Evolutionary conservation across 192 early-diverging fungal genomes (phyloP), one percentile per base, ranked within the genome.

Genomic region (Glomus cerebriforme): DNA sequence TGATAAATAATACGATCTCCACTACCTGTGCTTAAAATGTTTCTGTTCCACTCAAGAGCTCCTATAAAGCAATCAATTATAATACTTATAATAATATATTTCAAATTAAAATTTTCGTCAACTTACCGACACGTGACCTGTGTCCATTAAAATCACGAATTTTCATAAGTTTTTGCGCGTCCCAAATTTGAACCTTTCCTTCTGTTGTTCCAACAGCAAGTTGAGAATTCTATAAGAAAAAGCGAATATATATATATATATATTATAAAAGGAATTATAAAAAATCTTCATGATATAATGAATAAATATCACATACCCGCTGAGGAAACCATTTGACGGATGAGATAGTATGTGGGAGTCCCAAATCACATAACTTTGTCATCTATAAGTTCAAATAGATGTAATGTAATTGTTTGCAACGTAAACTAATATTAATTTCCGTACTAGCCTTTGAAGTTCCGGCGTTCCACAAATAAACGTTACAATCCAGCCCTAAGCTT

Each of bases 381-480:
- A 81, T 92, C 84, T 81, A 84, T 80, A 22, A 45, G 10, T 39
- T 13, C 35, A 15, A 39, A 34, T 35, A 66, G 12, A 35, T 34
- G 32, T n/a, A n/a, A n/a, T n/a, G n/a, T n/a, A n/a, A n/a, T n/a
- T n/a, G n/a, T n/a, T n/a, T n/a, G n/a, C n/a, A n/a, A 35, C 6
- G 35, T 35, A 15, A 15, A 67, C 15, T 22, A 37, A 43, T n/a
- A 68, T 24, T 39, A 19, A 22, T 19, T 26, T 6, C 22, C 8
- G 3, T 47, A 29, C 59, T 47, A 45, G 70, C 77, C 66, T 69
- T 67, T 59, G 65, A 59, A 83, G 89, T 92, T 24, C 79, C 73
- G 7, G 95, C 93, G 77, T 91, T 90, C 98, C 98, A 99, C 45
- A 98, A 84, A 81, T 97, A 98, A 10, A 98, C 96, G 67, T 91